phyloP scores from a whole-genome alignment of 2,329 filamentous ascomycete species.

The Samsoniella hepiali region DNA sequence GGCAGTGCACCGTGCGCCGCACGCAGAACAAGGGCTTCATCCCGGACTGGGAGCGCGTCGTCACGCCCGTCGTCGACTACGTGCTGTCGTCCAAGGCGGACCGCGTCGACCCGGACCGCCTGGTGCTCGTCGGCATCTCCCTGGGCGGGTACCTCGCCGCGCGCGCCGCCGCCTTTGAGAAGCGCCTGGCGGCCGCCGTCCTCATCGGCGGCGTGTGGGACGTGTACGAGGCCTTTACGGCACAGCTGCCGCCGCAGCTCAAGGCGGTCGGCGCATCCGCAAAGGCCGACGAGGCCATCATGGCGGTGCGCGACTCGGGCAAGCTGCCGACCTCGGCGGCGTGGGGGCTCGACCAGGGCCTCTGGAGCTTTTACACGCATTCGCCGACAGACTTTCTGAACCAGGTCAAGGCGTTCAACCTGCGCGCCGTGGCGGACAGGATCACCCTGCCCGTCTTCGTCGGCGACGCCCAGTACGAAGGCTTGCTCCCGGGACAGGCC shows the following conservation, averaged over 20 bases:
- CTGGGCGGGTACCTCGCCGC: slow-evolving; percentile 40
- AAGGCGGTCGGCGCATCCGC: slow-evolving; percentile 2
- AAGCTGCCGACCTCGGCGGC: neutral
- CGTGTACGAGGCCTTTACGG: slow-evolving; percentile 20
- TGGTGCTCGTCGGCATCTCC: slow-evolving; percentile 40
- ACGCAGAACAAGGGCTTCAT: slow-evolving; percentile 42
- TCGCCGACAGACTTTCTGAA: slow-evolving; percentile 14
- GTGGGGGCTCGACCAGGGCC: slow-evolving; percentile 15
- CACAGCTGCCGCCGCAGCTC: neutral
- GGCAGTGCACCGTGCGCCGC: slow-evolving; percentile 40
- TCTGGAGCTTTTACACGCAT: slow-evolving; percentile 13
- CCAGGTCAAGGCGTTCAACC: slow-evolving; percentile 10
- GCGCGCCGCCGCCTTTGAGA: slow-evolving; percentile 43
- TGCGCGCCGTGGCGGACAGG: neutral
- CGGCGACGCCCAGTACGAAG: slow-evolving; percentile 9
- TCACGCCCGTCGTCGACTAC: slow-evolving; percentile 41
- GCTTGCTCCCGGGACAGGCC: neutral
- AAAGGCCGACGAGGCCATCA: slow-evolving; percentile 7
- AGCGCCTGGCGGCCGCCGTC: slow-evolving; percentile 38
- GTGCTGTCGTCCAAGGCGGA: slow-evolving; percentile 16
- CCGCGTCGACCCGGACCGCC: slow-evolving; percentile 30
- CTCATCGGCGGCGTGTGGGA: slow-evolving; percentile 39
- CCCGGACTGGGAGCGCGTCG: slow-evolving; percentile 41
- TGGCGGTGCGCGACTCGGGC: neutral
- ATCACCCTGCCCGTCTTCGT: slow-evolving; percentile 15